Evolutionary conservation across 441 rosid genomes (phyloP).

Genomic region (Brassica hybrid): DNA sequence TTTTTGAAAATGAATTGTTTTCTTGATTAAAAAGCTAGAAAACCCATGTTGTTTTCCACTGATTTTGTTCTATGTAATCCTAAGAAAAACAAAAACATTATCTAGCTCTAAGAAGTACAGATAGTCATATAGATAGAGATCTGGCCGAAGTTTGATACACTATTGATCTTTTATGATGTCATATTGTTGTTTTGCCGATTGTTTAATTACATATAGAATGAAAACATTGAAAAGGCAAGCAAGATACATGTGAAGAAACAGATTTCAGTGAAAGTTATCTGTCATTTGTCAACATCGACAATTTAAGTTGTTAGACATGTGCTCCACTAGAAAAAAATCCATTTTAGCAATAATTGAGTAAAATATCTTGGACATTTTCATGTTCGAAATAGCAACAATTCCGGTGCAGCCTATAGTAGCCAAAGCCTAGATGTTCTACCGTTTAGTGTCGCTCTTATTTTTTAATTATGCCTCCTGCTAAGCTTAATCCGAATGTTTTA

Average conservation of each 20-base stretch:
- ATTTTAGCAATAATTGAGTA: constrained; percentile 33
- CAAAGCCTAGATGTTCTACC: too few relatives aligned
- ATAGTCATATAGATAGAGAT: neutral
- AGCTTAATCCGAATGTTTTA: too few relatives aligned
- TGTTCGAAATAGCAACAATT: too few relatives aligned
- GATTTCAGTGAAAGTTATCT: constrained; percentile 17
- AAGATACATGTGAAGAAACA: constrained; percentile 39
- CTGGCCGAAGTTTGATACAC: neutral
- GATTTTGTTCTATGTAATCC: neutral
- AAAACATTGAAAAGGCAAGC: neutral
- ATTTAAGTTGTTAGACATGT: constrained; percentile 23
- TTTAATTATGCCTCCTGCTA: too few relatives aligned
- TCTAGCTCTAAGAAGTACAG: neutral
- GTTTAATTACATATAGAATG: neutral
- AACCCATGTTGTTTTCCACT: neutral
- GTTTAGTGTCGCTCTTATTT: too few relatives aligned
- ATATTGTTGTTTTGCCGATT: constrained; percentile 3
- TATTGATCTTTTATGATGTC: neutral
- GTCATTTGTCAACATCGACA: constrained; percentile 35
- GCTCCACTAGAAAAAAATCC: constrained; percentile 21
- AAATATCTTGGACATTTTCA: constrained; percentile 37
- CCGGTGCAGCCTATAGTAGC: too few relatives aligned
- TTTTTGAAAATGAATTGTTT: neutral
- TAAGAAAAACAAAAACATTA: neutral
- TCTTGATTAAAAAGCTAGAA: constrained; percentile 1